Evolutionary conservation across 2,329 filamentous ascomycete species (phyloP).

Genomic region (Phialophora macrospora): DNA sequence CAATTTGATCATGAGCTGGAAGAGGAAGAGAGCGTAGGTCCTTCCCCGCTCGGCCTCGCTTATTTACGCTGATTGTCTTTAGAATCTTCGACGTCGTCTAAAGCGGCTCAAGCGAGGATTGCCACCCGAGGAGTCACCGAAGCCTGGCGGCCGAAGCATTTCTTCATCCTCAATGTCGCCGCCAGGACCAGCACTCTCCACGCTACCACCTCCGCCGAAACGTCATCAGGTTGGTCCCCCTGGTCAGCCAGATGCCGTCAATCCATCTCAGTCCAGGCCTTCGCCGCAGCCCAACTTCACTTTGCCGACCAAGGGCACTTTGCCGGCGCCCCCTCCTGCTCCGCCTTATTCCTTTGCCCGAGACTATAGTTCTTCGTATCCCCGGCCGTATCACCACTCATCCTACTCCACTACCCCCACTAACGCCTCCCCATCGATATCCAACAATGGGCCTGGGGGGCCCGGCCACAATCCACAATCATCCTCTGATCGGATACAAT

Average conservation of each 20-base stretch:
- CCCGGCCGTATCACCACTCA: slow-evolving; percentile 28
- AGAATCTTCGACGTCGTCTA: slow-evolving; percentile 38
- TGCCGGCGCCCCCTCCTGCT: slow-evolving; percentile 6
- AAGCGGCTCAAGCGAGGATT: slow-evolving; percentile 39
- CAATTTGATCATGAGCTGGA: slow-evolving; percentile 37
- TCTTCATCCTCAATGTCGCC: slow-evolving; percentile 38
- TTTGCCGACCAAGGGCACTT: slow-evolving; percentile 15
- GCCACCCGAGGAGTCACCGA: slow-evolving; percentile 36
- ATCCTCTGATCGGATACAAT: slow-evolving; percentile 22
- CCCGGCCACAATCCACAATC: slow-evolving; percentile 18
- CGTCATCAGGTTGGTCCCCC: slow-evolving; percentile 39
- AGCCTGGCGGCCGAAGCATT: slow-evolving; percentile 20
- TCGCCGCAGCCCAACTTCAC: slow-evolving; percentile 24
- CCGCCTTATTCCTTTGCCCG: slow-evolving; percentile 33
- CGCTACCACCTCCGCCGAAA: slow-evolving; percentile 38
- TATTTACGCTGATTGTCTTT: slow-evolving; percentile 16
- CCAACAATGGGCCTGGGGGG: slow-evolving; percentile 25
- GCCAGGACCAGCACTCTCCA: slow-evolving; percentile 33
- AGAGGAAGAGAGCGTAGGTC: slow-evolving; percentile 36
- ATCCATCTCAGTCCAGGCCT: slow-evolving; percentile 30
- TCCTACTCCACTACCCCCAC: slow-evolving; percentile 29
- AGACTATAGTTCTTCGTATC: slow-evolving; percentile 23
- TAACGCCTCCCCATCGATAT: slow-evolving; percentile 15
- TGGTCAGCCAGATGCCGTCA: slow-evolving; percentile 34
- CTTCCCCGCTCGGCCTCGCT: not conserved